These are phyloP conservation scores for Rhynchospora breviuscula DNA, from an alignment of 176 grass and related monocot genomes.

Conservation along the genomic window DNA sequence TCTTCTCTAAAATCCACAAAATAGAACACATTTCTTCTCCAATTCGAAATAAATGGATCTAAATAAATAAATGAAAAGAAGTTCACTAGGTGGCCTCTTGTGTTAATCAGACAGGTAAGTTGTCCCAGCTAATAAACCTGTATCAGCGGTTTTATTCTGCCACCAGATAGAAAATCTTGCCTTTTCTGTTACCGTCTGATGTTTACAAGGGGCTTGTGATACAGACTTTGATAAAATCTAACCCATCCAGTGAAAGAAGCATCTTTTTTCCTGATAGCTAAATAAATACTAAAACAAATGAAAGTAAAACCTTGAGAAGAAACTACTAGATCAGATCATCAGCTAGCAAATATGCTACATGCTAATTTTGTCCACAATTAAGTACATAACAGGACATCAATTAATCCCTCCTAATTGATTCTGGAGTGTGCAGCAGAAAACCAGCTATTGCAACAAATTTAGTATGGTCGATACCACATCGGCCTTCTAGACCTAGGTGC, in stretches of 20 bases:
- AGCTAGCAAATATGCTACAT: conserved; percentile 24
- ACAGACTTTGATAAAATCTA: neutral
- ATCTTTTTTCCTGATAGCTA: neutral
- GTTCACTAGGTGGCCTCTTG: neutral
- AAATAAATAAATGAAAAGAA: neutral
- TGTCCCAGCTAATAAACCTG: neutral
- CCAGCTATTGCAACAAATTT: conserved; percentile 12
- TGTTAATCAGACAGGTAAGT: neutral
- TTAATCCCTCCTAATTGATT: neutral
- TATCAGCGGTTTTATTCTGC: neutral
- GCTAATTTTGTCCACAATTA: conserved; percentile 2
- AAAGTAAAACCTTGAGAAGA: neutral
- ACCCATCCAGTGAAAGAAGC: neutral
- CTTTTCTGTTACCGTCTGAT: neutral
- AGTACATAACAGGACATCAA: conserved; percentile 16
- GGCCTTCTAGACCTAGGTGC: conserved; percentile 55
- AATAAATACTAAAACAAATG: neutral
- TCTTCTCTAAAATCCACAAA: neutral
- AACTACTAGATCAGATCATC: conserved; percentile 2
- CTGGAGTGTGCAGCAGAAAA: neutral
- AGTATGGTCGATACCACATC: conserved; percentile 44
- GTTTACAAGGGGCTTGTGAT: neutral
- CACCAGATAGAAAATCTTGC: neutral
- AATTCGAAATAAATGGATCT: neutral
- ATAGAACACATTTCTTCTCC: neutral